A percentile compares a stretch with the other conserved stretches of the same genome.
Conservation (phyloP, 352 stramenopile species). For the Aphanomyces cochlioides region DNA sequence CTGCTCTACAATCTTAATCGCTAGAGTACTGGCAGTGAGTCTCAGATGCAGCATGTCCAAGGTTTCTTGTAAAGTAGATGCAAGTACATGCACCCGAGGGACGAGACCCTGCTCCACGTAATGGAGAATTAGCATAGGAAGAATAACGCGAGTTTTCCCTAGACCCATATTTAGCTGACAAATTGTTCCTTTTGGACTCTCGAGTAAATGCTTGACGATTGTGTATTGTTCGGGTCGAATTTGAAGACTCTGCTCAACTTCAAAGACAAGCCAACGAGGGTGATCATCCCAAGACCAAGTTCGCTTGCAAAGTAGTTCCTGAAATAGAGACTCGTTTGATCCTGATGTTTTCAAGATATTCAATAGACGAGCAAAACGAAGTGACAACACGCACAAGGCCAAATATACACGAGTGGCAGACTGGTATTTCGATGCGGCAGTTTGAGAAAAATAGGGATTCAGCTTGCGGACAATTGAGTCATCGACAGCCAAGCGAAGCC, state of each 20-base stretch:
- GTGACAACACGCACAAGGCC: neutral
- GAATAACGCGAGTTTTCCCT: slow-evolving; percentile 86
- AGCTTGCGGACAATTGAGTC: neutral
- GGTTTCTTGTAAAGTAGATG: slow-evolving; percentile 57
- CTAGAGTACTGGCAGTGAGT: slow-evolving; percentile 45
- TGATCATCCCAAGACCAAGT: slow-evolving; percentile 51
- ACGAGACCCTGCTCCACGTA: slow-evolving; percentile 40
- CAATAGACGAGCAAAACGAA: slow-evolving; percentile 5
- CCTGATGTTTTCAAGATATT: neutral
- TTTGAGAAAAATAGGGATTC: slow-evolving; percentile 5
- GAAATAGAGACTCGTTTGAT: slow-evolving; percentile 39
- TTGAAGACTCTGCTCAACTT: slow-evolving; percentile 72
- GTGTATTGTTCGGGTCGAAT: slow-evolving; percentile 81
- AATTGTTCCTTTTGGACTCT: slow-evolving; percentile 50
- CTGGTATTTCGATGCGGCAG: neutral
- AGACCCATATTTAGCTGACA: slow-evolving; percentile 86
- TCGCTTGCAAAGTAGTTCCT: slow-evolving; percentile 50
- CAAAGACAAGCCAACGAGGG: slow-evolving; percentile 84
- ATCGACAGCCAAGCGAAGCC: neutral
- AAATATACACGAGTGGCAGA: neutral
- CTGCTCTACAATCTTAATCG: slow-evolving; percentile 50
- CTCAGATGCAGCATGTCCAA: slow-evolving; percentile 58
- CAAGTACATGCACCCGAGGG: slow-evolving; percentile 61
- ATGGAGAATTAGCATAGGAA: slow-evolving; percentile 85
- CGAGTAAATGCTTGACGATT: slow-evolving; percentile 67